phyloP scores from a whole-genome alignment of 306 rosid genomes.

The Cucurbita argyrosperma region DNA sequence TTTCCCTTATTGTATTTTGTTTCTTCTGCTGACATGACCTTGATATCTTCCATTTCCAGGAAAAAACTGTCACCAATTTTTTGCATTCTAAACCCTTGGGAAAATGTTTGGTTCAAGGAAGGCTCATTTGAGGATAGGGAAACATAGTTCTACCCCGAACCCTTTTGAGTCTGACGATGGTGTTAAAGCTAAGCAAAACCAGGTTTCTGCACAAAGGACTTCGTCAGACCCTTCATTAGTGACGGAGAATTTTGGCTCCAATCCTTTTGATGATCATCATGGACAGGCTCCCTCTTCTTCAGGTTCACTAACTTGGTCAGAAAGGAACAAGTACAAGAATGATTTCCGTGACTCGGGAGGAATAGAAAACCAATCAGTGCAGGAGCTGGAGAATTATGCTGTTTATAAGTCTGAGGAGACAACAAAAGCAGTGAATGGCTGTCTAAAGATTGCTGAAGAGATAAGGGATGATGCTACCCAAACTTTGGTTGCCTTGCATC shows the following conservation, averaged over 20 bases:
- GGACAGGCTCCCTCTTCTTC: constrained; percentile 29
- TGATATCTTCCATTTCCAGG: constrained; percentile 39
- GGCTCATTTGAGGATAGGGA: constrained; percentile 44
- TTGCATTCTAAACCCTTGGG: constrained; percentile 2
- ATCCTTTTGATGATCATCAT: constrained; percentile 56
- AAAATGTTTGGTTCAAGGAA: constrained; percentile 67
- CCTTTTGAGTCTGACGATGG: constrained; percentile 54
- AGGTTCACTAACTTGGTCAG: constrained; percentile 21
- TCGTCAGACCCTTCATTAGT: constrained; percentile 34
- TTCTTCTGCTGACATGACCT: not conserved
- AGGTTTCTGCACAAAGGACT: constrained; percentile 26
- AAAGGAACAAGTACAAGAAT: constrained; percentile 50
- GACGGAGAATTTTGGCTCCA: constrained; percentile 30
- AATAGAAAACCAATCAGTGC: constrained; percentile 66
- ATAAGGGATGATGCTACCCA: constrained; percentile 80
- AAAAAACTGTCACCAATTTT: constrained; percentile 11
- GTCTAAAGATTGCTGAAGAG: constrained; percentile 84
- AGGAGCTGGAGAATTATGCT: constrained; percentile 68
- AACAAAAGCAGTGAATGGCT: constrained; percentile 55
- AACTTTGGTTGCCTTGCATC: constrained; percentile 73
- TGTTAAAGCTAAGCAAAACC: constrained; percentile 19
- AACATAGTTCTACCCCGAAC: constrained; percentile 34
- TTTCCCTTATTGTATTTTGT: not conserved
- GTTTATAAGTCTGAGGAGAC: constrained; percentile 91
- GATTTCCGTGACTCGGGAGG: constrained; percentile 77